Percentiles rank a stretch among this genome's conserved stretches.
Conservation (phyloP, 164 flowering plant genomes). For the Tetrastigma voinierianum region DNA sequence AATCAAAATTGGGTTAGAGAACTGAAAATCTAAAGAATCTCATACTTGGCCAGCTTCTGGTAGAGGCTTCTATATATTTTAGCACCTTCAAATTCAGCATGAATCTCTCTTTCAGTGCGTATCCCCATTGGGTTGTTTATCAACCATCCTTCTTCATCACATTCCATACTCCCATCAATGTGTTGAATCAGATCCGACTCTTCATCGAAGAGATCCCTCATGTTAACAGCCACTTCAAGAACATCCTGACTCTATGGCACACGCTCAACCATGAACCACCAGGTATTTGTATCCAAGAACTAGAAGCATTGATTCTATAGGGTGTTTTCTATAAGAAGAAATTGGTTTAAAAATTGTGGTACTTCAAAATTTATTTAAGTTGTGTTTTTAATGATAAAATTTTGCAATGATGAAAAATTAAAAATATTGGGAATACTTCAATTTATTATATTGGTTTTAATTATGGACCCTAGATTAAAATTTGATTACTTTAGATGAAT, state of each 20-base stretch:
- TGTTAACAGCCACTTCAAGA: conserved; percentile 77
- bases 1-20: too few species aligned
- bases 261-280: conserved; percentile 36
- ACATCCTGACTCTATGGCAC: conserved; percentile 87
- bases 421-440: too few species aligned
- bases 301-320: too few species aligned
- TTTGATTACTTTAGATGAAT: too few species aligned
- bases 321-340: too few species aligned
- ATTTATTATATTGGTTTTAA: too few species aligned
- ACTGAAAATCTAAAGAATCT: neutral
- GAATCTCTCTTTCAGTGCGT: conserved; percentile 91
- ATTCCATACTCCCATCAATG: conserved; percentile 34
- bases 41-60: conserved; percentile 38
- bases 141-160: conserved; percentile 79
- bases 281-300: too few species aligned
- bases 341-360: too few species aligned
- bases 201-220: conserved; percentile 76
- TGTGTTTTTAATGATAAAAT: too few species aligned
- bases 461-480: too few species aligned
- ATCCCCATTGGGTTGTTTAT: conserved; percentile 82
- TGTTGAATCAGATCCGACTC: conserved; percentile 42
- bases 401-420: too few species aligned
- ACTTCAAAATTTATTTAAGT: too few species aligned
- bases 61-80: conserved; percentile 82
- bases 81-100: conserved; percentile 86